Percentiles rank a stretch among this genome's conserved stretches.
Evolutionary conservation across 2,329 filamentous ascomycete genomes (phyloP).

Genomic region (Aspergillus fijiensis): DNA sequence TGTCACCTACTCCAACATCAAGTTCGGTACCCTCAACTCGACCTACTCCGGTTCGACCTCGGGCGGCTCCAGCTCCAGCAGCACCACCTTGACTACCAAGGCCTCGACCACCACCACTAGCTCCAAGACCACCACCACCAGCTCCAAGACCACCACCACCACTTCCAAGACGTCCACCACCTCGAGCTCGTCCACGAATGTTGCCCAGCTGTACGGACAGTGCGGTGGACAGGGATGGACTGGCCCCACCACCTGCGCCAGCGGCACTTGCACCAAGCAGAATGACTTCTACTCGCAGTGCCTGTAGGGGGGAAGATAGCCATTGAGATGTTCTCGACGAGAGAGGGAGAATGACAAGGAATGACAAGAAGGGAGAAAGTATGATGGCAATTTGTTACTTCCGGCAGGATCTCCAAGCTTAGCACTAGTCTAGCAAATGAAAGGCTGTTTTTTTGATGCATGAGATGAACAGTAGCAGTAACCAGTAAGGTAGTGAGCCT

Average conservation of each 20-base stretch:
- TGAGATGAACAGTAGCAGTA: too few species aligned
- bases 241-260: conserved; percentile 34
- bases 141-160: conserved; percentile 4
- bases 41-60: conserved; percentile 11
- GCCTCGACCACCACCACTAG: conserved; percentile 13
- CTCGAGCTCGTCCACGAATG: conserved; percentile 14
- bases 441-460: not conserved
- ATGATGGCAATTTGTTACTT: not conserved
- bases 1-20: conserved; percentile 61
- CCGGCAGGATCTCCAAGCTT: not conserved
- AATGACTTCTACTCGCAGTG: conserved; percentile 44
- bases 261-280: conserved; percentile 33
- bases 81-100: conserved; percentile 4
- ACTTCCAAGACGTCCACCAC: conserved; percentile 2
- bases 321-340: not conserved
- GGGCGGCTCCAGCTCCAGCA: conserved; percentile 3
- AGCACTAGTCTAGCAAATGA: not conserved
- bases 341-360: not conserved
- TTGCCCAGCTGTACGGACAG: conserved; percentile 28
- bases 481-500: too few species aligned
- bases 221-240: conserved; percentile 38
- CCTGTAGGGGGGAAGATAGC: conserved; percentile 19
- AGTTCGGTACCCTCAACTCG: conserved; percentile 47
- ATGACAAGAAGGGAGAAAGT: not conserved
- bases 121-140: conserved; percentile 10